Evolutionary conservation across 2,329 filamentous ascomycete genomes (phyloP).

Genomic region (Rutstroemia sp.): DNA sequence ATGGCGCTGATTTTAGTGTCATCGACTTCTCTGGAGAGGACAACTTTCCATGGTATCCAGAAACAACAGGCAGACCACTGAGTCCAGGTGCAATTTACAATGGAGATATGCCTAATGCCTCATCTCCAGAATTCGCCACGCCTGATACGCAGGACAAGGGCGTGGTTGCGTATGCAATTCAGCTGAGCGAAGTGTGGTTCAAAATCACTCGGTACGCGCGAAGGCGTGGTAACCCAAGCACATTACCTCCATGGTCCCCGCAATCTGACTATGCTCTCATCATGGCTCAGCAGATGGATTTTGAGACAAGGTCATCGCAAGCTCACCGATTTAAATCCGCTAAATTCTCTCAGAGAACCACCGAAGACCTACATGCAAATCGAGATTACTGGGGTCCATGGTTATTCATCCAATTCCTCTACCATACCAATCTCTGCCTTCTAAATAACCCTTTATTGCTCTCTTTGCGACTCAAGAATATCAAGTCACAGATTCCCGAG

Average conservation of each 20-base stretch:
- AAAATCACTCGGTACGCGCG: conserved; percentile 41
- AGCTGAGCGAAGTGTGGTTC: conserved; percentile 41
- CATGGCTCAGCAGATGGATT: conserved; percentile 42
- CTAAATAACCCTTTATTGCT: conserved; percentile 48
- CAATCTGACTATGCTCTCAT: conserved; percentile 45
- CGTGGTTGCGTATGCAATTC: conserved; percentile 39
- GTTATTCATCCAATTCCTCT: conserved; percentile 45
- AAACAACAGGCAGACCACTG: conserved; percentile 27
- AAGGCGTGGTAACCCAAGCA: conserved; percentile 36
- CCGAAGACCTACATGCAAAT: conserved; percentile 36
- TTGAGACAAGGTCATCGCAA: conserved; percentile 43
- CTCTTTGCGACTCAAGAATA: conserved; percentile 44
- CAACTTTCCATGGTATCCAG: conserved; percentile 33
- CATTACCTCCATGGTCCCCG: conserved; percentile 40
- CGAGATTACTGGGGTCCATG: conserved; percentile 47
- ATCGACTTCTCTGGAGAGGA: conserved; percentile 32
- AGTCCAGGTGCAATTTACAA: conserved; percentile 13
- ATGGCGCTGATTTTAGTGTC: conserved; percentile 28
- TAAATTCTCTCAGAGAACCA: conserved; percentile 36
- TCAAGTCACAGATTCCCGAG: conserved; percentile 44
- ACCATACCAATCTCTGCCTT: conserved; percentile 45
- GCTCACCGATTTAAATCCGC: conserved; percentile 43
- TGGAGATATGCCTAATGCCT: conserved; percentile 1
- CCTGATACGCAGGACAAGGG: conserved; percentile 29
- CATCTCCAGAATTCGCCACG: conserved; percentile 12